Evolutionary conservation across 306 rosid genomes (phyloP).

Genomic region (Acacia crassicarpa): DNA sequence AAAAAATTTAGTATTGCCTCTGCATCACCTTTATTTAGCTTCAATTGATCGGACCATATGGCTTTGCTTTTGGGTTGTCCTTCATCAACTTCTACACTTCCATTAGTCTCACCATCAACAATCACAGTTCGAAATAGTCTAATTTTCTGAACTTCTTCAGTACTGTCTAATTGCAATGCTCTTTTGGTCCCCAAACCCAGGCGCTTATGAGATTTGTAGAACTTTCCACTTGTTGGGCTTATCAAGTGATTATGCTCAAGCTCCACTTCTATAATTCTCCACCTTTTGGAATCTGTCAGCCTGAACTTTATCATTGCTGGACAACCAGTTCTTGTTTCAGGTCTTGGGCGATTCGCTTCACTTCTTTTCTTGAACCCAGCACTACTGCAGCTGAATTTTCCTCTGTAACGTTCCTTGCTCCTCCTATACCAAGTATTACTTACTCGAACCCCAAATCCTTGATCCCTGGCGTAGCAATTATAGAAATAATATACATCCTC

Average conservation of each 20-base stretch:
- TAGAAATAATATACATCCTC: constrained; percentile 77
- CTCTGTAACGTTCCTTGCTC: constrained; percentile 75
- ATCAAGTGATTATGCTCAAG: constrained; percentile 84
- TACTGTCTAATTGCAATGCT: constrained; percentile 48
- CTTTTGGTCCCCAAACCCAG: constrained; percentile 59
- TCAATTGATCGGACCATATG: constrained; percentile 50
- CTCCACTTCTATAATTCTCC: constrained; percentile 83
- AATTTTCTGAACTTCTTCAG: constrained; percentile 55
- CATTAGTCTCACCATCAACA: constrained; percentile 46
- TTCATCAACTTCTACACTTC: constrained; percentile 41
- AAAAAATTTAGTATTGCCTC: constrained; percentile 55
- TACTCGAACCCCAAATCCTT: constrained; percentile 79
- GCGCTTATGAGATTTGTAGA: constrained; percentile 69
- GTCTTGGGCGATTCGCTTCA: constrained; percentile 78
- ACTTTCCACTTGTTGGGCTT: constrained; percentile 56
- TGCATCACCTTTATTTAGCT: constrained; percentile 61
- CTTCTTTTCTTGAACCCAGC: constrained; percentile 82
- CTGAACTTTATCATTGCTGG: constrained; percentile 86
- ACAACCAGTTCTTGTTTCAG: constrained; percentile 80
- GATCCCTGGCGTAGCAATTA: constrained; percentile 75
- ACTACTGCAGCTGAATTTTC: constrained; percentile 80
- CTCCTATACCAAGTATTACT: constrained; percentile 79
- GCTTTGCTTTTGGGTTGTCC: constrained; percentile 34
- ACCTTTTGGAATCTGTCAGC: constrained; percentile 67
- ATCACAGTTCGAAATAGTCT: constrained; percentile 60